phyloP scores from a whole-genome alignment of 2,329 filamentous ascomycete species.

The Cordyceps javanica region DNA sequence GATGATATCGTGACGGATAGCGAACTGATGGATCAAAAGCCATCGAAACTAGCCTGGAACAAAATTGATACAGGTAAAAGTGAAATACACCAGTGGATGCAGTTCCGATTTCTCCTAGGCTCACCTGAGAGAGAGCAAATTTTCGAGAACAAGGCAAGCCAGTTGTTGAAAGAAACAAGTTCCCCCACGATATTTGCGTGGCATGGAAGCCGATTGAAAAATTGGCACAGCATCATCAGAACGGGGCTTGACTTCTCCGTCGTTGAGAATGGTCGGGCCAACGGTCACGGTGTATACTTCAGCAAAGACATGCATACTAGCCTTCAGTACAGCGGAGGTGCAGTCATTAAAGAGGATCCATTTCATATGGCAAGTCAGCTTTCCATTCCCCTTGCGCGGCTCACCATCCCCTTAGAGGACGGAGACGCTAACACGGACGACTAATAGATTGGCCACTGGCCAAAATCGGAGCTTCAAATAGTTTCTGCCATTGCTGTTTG shows the following conservation, averaged over 20 bases:
- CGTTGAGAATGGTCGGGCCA: slow-evolving; percentile 59
- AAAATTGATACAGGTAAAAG: slow-evolving; percentile 38
- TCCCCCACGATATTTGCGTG: slow-evolving; percentile 75
- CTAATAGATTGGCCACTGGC: slow-evolving; percentile 44
- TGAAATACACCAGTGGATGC: slow-evolving; percentile 56
- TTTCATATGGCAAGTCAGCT: not conserved
- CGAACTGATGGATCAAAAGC: no score
- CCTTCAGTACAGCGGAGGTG: slow-evolving; percentile 34
- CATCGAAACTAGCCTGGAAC: slow-evolving; percentile 23
- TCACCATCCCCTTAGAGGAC: no score
- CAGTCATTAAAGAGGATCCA: not conserved
- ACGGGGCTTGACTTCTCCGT: slow-evolving; percentile 70
- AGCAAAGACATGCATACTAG: slow-evolving; percentile 55
- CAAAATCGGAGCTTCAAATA: slow-evolving; percentile 58
- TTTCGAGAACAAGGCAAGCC: slow-evolving; percentile 58
- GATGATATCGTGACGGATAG: slow-evolving; percentile 44
- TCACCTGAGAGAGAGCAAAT: slow-evolving; percentile 78
- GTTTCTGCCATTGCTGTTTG: slow-evolving; percentile 63
- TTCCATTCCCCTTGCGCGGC: no score
- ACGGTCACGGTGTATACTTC: slow-evolving; percentile 78
- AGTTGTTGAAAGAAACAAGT: slow-evolving; percentile 32
- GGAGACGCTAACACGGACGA: no score
- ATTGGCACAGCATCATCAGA: slow-evolving; percentile 89
- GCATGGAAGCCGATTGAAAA: slow-evolving; percentile 70
- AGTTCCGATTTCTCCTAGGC: slow-evolving; percentile 85